A percentile compares a stretch with the other conserved stretches of the same genome.
phyloP scores from a whole-genome alignment of 192 early-diverging fungal genomes.

The Chytriomyces sp. region DNA sequence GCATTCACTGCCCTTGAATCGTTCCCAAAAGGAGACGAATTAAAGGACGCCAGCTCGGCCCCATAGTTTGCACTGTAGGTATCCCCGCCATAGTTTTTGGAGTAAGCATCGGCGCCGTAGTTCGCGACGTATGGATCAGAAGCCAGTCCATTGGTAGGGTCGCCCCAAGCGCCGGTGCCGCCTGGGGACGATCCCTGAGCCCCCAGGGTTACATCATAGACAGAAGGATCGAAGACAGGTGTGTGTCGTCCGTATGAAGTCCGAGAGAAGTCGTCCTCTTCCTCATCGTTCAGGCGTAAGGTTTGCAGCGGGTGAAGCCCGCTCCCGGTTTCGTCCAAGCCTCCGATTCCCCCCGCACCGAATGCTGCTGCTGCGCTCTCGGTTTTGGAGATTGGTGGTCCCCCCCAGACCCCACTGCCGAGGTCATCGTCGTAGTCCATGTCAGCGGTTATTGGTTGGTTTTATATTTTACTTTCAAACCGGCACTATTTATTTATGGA shows the following conservation, averaged over 20 bases:
- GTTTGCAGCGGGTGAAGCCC: background rate
- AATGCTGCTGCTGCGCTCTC: background rate
- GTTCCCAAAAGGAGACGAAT: background rate
- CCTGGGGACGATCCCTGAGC: background rate
- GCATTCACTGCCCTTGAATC: background rate
- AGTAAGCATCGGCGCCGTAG: background rate
- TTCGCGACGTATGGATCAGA: background rate
- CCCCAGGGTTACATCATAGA: background rate
- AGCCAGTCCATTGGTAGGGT: background rate
- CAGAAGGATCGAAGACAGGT: background rate
- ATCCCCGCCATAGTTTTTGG: background rate
- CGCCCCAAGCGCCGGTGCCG: background rate
- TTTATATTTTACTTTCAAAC: no score
- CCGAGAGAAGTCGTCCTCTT: background rate
- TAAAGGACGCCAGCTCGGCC: background rate
- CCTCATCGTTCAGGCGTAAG: background rate
- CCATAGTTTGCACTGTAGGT: background rate
- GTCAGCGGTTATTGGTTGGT: no score
- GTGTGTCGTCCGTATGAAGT: background rate
- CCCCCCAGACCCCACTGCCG: background rate
- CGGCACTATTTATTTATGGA: no score
- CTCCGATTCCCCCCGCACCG: background rate
- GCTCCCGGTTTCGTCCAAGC: background rate
- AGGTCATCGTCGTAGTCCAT: background rate
- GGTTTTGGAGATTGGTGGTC: background rate